Evolutionary conservation across 345 rosid species (phyloP), one percentile per base, ranked within the genome.

Genomic region (Eucalyptus virginea): DNA sequence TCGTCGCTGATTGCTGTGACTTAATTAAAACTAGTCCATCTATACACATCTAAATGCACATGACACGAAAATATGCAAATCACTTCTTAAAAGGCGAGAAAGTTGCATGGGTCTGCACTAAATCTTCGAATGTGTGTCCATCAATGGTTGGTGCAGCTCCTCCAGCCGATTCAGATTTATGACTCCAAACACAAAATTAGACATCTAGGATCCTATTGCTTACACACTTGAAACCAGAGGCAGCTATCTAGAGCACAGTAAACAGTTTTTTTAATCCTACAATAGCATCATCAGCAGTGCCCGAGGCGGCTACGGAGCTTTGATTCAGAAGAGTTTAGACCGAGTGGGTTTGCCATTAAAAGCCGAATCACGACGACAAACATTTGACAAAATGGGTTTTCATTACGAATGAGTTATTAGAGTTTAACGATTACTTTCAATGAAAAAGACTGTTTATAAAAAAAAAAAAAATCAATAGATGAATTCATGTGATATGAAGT

Each of bases 1-100:
- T 11, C 3, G 2, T 56, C 7, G 2, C 0, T 5, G 8, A 37
- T 72, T 24, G 12, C 1, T 1, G 2, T 9, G 14, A 72, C 2
- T 2, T 15, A 37, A 2, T 34, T 19, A 37, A 72, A 37, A 37
- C 45, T 2, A 1, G 3, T 1, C 45, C 45, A 37, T 37, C 83
- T 34, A 32, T 18, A 4, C 81, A 8, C 44, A 17, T 34, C 81
- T 72, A 72, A 18, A 34, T 18, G 44, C 14, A 1, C 13, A 18
- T 3, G 83, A 77, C 83, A 77, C 11, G 83, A 77, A 40, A 40
- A 11, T 77, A 11, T 23, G 47, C 47, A 77, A 11, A 77, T 77
- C 83, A 12, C 28, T 40, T 37, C 28, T 77, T 77, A 23, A 77
- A 3, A 5, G 83, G 47, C 47, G 47, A 40, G 83, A 77, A 77